phyloP scores from a whole-genome alignment of 1,139 yeast species.

The Nakaseomyces nivariensis region DNA sequence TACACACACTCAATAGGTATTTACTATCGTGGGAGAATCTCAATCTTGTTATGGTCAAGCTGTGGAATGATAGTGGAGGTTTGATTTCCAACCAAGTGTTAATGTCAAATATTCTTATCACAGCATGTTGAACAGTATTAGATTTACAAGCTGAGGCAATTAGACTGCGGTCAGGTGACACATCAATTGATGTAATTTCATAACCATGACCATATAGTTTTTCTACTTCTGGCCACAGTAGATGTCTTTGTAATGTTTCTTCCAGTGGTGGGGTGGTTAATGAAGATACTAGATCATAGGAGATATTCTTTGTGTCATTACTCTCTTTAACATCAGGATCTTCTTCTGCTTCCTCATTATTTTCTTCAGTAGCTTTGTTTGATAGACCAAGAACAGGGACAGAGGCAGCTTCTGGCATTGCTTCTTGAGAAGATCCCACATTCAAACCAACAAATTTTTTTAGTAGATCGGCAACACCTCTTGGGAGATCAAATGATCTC shows the following conservation, averaged over 20 bases:
- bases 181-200: constrained; percentile 75
- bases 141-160: constrained; percentile 91
- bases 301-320: constrained; percentile 33
- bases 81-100: constrained; percentile 51
- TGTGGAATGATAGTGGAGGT: constrained; percentile 51
- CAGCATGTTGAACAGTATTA: constrained; percentile 76
- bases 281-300: constrained; percentile 34
- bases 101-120: constrained; percentile 62
- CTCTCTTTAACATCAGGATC: constrained; percentile 34
- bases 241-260: constrained; percentile 81
- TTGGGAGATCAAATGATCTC: constrained; percentile 86
- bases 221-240: constrained; percentile 91
- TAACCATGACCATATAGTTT: constrained; percentile 96
- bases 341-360: constrained; percentile 33
- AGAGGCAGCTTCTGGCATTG: constrained; percentile 61
- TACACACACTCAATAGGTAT: constrained; percentile 68
- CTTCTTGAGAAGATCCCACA: constrained; percentile 16
- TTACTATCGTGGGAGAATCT: constrained; percentile 65
- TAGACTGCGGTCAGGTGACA: constrained; percentile 51
- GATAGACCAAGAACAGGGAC: constrained; percentile 92
- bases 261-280: constrained; percentile 65
- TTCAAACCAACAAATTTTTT: constrained; percentile 43
- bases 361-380: constrained; percentile 65
- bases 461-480: constrained; percentile 57
- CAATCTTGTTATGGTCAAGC: constrained; percentile 74